These are phyloP conservation scores for Ophiosphaerella korrae DNA, from an alignment of 2,329 filamentous ascomycete genomes.

Conservation along the genomic window DNA sequence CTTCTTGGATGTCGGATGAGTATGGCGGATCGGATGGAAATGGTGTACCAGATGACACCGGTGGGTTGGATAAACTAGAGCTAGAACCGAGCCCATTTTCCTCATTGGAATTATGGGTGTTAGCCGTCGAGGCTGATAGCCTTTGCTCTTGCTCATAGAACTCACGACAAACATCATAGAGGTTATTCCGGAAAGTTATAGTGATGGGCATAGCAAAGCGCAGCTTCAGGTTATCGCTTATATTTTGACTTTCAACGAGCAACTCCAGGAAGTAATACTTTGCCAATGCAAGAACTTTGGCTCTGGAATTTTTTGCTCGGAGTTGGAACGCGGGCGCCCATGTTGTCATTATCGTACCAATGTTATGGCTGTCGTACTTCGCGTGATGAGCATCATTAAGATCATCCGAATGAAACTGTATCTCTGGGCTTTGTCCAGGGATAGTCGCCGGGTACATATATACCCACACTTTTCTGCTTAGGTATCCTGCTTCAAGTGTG, in stretches of 20 bases:
- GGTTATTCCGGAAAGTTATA: neutral
- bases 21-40: no score
- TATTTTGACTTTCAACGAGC: neutral
- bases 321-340: neutral
- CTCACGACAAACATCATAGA: conserved; percentile 1
- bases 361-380: neutral
- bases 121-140: neutral
- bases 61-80: no score
- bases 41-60: no score
- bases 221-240: neutral
- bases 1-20: no score
- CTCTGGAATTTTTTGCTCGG: neutral
- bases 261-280: conserved; percentile 11
- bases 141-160: neutral
- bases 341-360: neutral
- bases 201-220: neutral
- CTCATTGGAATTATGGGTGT: neutral
- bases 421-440: neutral
- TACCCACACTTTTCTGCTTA: neutral
- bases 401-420: neutral
- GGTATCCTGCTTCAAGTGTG: neutral
- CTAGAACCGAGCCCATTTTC: neutral
- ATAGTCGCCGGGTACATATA: neutral
- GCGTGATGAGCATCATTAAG: neutral
- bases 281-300: conserved; percentile 5